phyloP scores from a whole-genome alignment of 306 rosid genomes.

The Aeschynomene evenia region DNA sequence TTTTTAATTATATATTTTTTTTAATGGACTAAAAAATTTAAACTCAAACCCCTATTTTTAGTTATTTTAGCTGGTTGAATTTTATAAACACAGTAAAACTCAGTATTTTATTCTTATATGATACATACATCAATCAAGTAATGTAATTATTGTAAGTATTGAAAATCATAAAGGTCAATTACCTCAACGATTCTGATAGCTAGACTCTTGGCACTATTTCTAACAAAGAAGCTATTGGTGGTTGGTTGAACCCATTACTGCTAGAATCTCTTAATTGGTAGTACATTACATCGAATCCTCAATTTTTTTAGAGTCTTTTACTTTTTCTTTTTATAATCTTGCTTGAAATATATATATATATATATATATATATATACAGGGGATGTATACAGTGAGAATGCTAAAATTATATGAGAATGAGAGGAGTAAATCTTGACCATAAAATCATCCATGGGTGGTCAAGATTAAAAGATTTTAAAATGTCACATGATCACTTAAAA shows the following conservation, averaged over 20 bases:
- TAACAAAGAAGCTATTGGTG: not conserved
- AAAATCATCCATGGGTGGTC: too few species aligned
- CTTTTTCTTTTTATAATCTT: slow-evolving; percentile 1
- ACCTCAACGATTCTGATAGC: not conserved
- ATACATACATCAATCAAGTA: not conserved
- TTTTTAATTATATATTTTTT: too few species aligned
- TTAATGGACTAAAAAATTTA: too few species aligned
- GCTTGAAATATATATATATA: not conserved
- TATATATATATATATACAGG: not conserved
- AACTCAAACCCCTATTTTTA: too few species aligned
- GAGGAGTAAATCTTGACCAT: too few species aligned
- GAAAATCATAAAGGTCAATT: not conserved
- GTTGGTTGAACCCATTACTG: slow-evolving; percentile 26
- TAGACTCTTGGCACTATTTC: not conserved
- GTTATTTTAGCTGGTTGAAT: too few species aligned
- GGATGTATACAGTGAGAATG: too few species aligned
- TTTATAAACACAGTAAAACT: too few species aligned
- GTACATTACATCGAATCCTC: slow-evolving; percentile 22
- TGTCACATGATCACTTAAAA: too few species aligned
- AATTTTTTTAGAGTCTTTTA: not conserved
- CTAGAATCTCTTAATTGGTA: slow-evolving; percentile 2
- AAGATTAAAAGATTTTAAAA: too few species aligned
- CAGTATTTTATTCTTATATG: too few species aligned
- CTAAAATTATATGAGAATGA: too few species aligned
- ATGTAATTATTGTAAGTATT: not conserved